Evolutionary conservation across 2,329 filamentous ascomycete genomes (phyloP).

Genomic region (Hypocreales sp.): DNA sequence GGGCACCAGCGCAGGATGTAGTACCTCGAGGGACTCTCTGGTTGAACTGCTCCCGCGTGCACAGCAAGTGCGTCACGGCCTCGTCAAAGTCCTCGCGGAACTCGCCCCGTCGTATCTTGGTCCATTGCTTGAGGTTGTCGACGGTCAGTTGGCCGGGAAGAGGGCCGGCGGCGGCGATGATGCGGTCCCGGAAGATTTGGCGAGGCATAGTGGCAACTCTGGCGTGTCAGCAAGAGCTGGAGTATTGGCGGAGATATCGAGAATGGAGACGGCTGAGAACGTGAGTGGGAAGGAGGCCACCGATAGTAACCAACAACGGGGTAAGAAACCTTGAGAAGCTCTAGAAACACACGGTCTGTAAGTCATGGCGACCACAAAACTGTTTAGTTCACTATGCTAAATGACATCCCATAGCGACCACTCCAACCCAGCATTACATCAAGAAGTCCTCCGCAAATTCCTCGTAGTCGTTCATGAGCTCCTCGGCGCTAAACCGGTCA

Average conservation of each 20-base stretch:
- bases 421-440: no score
- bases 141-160: constrained; percentile 32
- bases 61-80: constrained; percentile 58
- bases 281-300: no score
- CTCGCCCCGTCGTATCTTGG: constrained; percentile 42
- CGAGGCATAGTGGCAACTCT: constrained; percentile 11
- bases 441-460: no score
- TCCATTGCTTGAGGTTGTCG: constrained; percentile 50
- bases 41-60: constrained; percentile 45
- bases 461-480: no score
- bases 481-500: no score
- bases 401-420: no score
- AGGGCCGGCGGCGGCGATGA: constrained; percentile 42
- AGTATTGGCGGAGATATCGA: no score
- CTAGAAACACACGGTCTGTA: constrained; percentile 51
- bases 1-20: no score
- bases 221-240: not conserved
- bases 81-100: constrained; percentile 35
- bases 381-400: no score
- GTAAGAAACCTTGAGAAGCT: constrained; percentile 53
- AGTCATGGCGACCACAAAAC: no score
- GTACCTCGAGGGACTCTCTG: constrained; percentile 21
- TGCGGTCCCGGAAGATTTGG: constrained; percentile 33
- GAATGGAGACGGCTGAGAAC: no score
- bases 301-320: constrained; percentile 58